phyloP scores from a whole-genome alignment of 2,329 filamentous ascomycete species.

The Hypoxylon sp. region DNA sequence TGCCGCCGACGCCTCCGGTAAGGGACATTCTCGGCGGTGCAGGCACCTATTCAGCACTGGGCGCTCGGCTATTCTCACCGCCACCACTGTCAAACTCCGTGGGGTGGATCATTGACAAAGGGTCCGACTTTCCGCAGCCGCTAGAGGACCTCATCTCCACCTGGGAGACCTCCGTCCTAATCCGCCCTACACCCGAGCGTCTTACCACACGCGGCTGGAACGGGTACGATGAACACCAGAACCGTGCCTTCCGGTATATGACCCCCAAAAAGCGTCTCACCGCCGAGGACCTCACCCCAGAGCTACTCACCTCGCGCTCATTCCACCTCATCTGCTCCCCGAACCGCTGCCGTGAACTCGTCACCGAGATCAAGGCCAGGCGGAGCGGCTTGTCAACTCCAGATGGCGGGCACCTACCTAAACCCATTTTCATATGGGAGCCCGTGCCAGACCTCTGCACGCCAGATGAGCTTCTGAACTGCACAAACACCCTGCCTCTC shows the following conservation, averaged over 20 bases:
- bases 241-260: slow-evolving; percentile 84
- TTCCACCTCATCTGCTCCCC: slow-evolving; percentile 93
- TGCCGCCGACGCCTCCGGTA: slow-evolving; percentile 75
- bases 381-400: slow-evolving; percentile 58
- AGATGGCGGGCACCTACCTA: slow-evolving; percentile 52
- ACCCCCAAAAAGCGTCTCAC: slow-evolving; percentile 89
- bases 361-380: slow-evolving; percentile 75
- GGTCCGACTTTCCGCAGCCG: slow-evolving; percentile 83
- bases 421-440: slow-evolving; percentile 91
- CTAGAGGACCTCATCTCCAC: slow-evolving; percentile 74
- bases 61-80: slow-evolving; percentile 88
- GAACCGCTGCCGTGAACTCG: slow-evolving; percentile 79
- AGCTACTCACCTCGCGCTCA: slow-evolving; percentile 77
- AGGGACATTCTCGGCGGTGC: slow-evolving; percentile 88
- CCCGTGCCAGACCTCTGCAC: slow-evolving; percentile 91
- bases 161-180: slow-evolving; percentile 81
- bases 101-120: slow-evolving; percentile 92
- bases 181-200: slow-evolving; percentile 74
- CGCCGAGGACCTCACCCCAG: slow-evolving; percentile 74
- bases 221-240: slow-evolving; percentile 80
- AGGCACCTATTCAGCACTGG: slow-evolving; percentile 87
- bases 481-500: slow-evolving; percentile 71
- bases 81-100: slow-evolving; percentile 73
- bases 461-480: slow-evolving; percentile 74
- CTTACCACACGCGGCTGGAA: slow-evolving; percentile 95